Base-by-base conservation (phyloP, 1,284 basidiomycete genomes). In the Apiotrichum brassicae region DNA sequence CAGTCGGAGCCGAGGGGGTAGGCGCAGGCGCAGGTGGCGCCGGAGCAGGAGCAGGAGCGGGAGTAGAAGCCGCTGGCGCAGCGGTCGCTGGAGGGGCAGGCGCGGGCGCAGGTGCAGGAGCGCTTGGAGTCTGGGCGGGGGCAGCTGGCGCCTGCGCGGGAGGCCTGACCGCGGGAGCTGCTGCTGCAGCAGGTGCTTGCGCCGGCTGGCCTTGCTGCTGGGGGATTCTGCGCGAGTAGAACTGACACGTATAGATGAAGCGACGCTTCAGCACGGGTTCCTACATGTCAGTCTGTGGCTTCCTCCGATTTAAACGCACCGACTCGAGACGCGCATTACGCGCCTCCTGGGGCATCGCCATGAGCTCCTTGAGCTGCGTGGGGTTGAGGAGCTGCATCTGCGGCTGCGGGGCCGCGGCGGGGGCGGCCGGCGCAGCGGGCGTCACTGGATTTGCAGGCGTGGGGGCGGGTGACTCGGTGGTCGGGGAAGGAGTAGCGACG, bases 281-380 rank as follows among this genome's bases (percentile, higher is more conserved):
- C 45, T 46, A 16, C 6, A 12, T 6, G 45, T 46, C 14, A 46
- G 45, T 34, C 9, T 30, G 9, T 7, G 8, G n/a, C 32, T 7
- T 25, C 25, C 12, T 40, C 13, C 35, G 30, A 19, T 2, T 16
- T 6, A 11, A 22, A 43, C 47, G 20, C 22, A 49, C 47, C 5
- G 49, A 22, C 23, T 46, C 49, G 20, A 51, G 38, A 28, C 26
- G 45, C 23, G 44, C 43, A 19, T 42, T 45, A 12, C 49, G 38
- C 26, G 34, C n/a, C 6, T 46, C 49, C 22, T 24, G 26, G n/a
- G 45, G 41, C 24, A 54, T 13, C 6, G 19, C 24, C 19, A 53
- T 39, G 13, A 53, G 23, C 12, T 53, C 54, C 34, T 38, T 43
- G 23, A 56, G 48, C 22, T 53, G 46, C 20, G 37, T 23, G 12